phyloP scores from a whole-genome alignment of 2,329 filamentous ascomycete species.

The Grosmannia clavigera region DNA sequence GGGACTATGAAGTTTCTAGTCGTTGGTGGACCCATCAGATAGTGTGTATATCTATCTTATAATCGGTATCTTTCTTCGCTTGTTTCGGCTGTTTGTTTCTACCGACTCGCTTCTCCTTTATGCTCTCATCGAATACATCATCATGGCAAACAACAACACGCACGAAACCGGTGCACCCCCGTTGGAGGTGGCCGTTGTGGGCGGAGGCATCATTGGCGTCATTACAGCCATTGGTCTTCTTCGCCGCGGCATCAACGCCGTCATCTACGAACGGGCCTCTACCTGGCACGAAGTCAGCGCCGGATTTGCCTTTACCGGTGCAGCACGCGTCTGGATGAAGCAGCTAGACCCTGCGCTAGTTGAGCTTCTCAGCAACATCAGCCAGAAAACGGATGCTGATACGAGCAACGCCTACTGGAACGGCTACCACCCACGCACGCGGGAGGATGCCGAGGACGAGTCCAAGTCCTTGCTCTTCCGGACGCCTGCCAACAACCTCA shows the following conservation, averaged over 20 bases:
- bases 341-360: neutral
- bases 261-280: neutral
- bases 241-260: neutral
- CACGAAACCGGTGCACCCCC: neutral
- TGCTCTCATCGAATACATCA: neutral
- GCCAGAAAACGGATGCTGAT: neutral
- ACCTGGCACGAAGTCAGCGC: slow-evolving; percentile 1
- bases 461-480: neutral
- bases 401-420: slow-evolving; percentile 1
- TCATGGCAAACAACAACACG: neutral
- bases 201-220: slow-evolving; percentile 1
- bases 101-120: no score
- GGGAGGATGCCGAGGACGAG: neutral
- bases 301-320: neutral
- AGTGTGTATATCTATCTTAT: no score
- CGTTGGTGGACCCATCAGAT: no score
- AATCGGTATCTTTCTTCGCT: no score
- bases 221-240: neutral
- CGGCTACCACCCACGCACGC: neutral
- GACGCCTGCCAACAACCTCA: neutral
- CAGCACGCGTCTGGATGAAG: neutral
- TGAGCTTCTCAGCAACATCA: neutral
- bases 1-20: no score
- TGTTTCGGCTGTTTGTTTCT: no score
- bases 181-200: slow-evolving; percentile 1